Base-by-base conservation (phyloP, 768 basidiomycete genomes). In the Lanmaoa pseudosensibilis region DNA sequence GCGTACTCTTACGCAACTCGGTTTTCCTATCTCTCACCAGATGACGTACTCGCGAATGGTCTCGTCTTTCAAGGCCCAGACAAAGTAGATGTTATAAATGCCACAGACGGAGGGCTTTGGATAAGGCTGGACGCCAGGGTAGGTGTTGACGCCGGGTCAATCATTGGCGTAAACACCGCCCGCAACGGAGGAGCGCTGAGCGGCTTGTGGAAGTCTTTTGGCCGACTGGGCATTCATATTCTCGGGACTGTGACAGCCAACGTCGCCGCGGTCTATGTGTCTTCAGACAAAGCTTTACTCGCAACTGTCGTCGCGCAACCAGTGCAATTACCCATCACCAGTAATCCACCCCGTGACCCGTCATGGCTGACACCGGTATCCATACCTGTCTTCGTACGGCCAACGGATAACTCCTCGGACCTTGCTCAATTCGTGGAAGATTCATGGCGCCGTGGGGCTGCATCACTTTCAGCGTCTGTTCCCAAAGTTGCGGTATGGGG, bases 1-100 rank as follows among this genome's bases (percentile, higher is more conserved):
- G 85, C 83, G 6, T 88, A 82, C 75, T 84, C 84, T 4, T 91
- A 89, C 62, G 82, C 84, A 19, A 75, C 85, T 18, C 77, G 77
- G 33, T 81, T 81, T 1, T 78, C 82, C 15, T 68, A 71, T 53
- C 63, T 83, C 16, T 80, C 83, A 3, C 77, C 85, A 13, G 80
- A 88, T 58, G 82, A 84, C 59, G 68, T 90, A 52, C 66, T 90
- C 36, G 72, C 81, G 38, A 73, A 77, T 15, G 80, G 81, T 19
- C 64, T 91, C 16, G 77, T 82, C 11, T 71, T 88, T 44, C 69
- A 76, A 41, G 86, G 86, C 2, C 88, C 89, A 0, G 80, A 85
- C 61, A 72, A 76, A 25, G 70, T 91, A 41, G 77, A 86, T 55
- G 78, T 91, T 2, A 70, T 87, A 50, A 86, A 85, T 57, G 75